phyloP scores from a whole-genome alignment of 805 yeast species.

The Zygosaccharomyces gambellarensis region DNA sequence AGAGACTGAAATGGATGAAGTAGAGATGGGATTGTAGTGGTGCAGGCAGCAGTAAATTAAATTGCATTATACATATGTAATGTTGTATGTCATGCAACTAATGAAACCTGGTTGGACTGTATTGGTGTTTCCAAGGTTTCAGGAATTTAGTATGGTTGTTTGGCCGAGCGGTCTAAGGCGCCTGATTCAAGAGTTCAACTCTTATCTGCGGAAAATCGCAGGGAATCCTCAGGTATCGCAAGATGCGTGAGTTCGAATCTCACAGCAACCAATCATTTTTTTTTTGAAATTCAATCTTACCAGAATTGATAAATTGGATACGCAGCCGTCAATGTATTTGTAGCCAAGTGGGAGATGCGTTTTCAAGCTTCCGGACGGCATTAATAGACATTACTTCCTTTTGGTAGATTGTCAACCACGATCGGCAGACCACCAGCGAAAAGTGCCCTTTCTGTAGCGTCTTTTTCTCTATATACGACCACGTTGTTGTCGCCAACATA shows the following conservation, averaged over 20 bases:
- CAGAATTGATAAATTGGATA: no score
- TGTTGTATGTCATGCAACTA: background rate
- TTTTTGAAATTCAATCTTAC: background rate
- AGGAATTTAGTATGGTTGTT: conserved; percentile 17
- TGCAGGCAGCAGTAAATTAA: background rate
- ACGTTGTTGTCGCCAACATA: conserved; percentile 10
- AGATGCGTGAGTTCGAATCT: conserved; percentile 33
- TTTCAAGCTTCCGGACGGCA: background rate
- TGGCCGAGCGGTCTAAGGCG: conserved; percentile 34
- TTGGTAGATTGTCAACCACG: conserved; percentile 15
- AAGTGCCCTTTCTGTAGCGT: conserved; percentile 9
- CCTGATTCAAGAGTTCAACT: conserved; percentile 29
- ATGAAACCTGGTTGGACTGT: background rate
- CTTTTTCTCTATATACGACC: conserved; percentile 17
- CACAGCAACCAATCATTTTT: conserved; percentile 27
- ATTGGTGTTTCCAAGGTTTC: background rate
- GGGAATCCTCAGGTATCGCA: conserved; percentile 30
- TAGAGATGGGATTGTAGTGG: conserved; percentile 16
- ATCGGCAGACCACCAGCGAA: conserved; percentile 11
- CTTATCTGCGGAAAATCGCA: conserved; percentile 16
- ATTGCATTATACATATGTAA: background rate
- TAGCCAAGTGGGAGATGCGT: no score
- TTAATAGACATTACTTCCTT: conserved; percentile 18
- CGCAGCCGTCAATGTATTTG: no score
- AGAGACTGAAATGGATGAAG: conserved; percentile 19